Evolutionary conservation across 164 flowering plant genomes (phyloP), one percentile per base, ranked within the genome.

Genomic region (Magnolia sinica): DNA sequence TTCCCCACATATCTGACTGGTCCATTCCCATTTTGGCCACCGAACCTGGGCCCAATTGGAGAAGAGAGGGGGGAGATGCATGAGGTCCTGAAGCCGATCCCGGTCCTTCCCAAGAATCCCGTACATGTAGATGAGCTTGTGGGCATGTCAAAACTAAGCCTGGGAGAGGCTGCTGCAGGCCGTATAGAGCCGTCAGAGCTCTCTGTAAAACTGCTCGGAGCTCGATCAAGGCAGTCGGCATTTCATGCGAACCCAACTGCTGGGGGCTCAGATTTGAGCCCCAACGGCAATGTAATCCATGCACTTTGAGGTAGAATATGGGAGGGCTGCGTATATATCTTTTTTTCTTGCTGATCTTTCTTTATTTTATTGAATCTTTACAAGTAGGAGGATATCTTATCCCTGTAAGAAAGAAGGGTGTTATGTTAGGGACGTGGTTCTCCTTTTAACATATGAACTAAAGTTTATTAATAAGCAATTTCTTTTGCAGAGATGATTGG

Each of bases 101-200:
- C 98, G 0, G 67, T 90, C 24, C 76, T 85, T 27, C 86, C 86
- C 3, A 93, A 88, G 82, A 87, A 89, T 50, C 94, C 92, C 2
- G 87, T 90, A 63, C 89, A 92, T 79, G 89, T 91, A 1, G 98
- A 94, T 71, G 89, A 91, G 77, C 86, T 95, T 3, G 91, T 91
- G 27, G 92, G 98, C 72, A 81, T 95, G 92, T 92, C 96, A 73
- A 91, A 87, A 51, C 92, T 95, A 20, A 90, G 85, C 68, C 73
- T 95, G 45, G 89, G 84, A 66, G 93, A 88, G 37, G 74, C 81
- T 27, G 85, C 69, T 64, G 58, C 76, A 23, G 74, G 79, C 59
- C 82, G 68, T 19, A 72, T 73, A 18, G 87, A 86, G 71, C 85
- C 87, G 18, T 83, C 92, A 20, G 85, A 87, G 7, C 87, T 92